Conservation (phyloP, 1,139 yeast genomes). For the Saccharomyces hybrid region DNA sequence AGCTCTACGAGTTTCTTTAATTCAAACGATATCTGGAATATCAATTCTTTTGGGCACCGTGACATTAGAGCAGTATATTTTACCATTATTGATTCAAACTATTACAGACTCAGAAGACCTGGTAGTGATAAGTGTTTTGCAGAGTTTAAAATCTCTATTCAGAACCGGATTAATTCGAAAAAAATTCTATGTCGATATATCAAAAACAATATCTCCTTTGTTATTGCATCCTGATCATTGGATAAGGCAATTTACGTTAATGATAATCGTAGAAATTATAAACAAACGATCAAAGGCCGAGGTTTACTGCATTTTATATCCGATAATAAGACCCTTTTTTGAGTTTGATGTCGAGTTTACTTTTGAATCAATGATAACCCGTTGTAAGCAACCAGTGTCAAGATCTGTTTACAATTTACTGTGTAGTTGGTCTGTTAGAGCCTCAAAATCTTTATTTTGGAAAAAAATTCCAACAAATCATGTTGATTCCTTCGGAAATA, state of each 20-base stretch:
- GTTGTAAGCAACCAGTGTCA: constrained; percentile 59
- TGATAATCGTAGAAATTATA: constrained; percentile 55
- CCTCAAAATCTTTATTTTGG: constrained; percentile 75
- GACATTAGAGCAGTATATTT: constrained; percentile 77
- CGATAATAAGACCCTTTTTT: constrained; percentile 69
- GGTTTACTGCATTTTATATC: constrained; percentile 72
- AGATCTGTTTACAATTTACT: constrained; percentile 60
- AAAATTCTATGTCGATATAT: constrained; percentile 44
- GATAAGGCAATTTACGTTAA: constrained; percentile 65
- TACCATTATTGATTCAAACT: constrained; percentile 79
- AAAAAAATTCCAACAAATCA: constrained; percentile 38
- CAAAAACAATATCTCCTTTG: constrained; percentile 43
- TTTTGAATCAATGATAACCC: constrained; percentile 58
- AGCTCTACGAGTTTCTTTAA: constrained; percentile 60
- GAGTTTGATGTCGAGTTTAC: constrained; percentile 66
- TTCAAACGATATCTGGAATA: constrained; percentile 65
- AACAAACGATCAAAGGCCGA: constrained; percentile 67
- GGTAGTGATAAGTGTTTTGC: constrained; percentile 70
- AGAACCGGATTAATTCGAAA: constrained; percentile 47
- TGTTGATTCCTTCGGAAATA: constrained; percentile 40
- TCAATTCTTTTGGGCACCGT: constrained; percentile 77
- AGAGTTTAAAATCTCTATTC: constrained; percentile 53
- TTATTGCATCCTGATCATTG: constrained; percentile 82
- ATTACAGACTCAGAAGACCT: constrained; percentile 76
- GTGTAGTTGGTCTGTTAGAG: constrained; percentile 64